Base-by-base conservation (phyloP, 805 yeast species). In the Dipodascus albidus region DNA sequence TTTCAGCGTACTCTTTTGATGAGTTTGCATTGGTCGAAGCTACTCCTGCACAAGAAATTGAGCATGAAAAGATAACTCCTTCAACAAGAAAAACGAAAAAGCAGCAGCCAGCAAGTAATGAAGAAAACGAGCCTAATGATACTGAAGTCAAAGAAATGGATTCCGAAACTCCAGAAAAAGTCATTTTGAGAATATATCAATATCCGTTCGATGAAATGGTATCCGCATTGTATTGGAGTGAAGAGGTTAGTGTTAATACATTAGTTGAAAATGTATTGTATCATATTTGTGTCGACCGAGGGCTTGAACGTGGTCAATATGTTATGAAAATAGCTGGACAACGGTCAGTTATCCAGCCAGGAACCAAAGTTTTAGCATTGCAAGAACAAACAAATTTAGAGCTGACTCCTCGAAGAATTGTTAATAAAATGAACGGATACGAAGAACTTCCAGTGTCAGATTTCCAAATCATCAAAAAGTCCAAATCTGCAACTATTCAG, bases 21-120 rank as follows among this genome's bases (percentile, higher is more conserved):
- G 96, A 88, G 59, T 78, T 93, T 53, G 96, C 95, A 0, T 64
- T 93, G 11, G 82, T 88, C 52, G 70, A 67, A 57, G 87, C 85
- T 1, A 60, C 70, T 1, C 61, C 64, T 2, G 73, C 64, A 2
- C 70, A 69, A 58, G 55, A 51, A 35, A 52, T 50, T 1, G 68
- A 63, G 17, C 69, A 68, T 56, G 60, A 64, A 41, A 54, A 54
- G 24, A 61, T 55, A n/a, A 67, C 71, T 2, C 71, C 72, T 17
- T 66, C 63, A 56, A 55, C 61, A 47, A 38, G 54, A 52, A 55
- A 59, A 51, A 53, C 49, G 38, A 19, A 11, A n/a, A 23, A 27
- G 14, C 21, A 22, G 19, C 21, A 22, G 19, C 27, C 31, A 4
- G 15, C 24, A 6, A 15, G 31, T 3, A 47, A 49, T 8, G 19